Evolutionary conservation across 129 eudicot genomes (phyloP), one percentile per base, ranked within the genome.

Genomic region (Centella asiatica): DNA sequence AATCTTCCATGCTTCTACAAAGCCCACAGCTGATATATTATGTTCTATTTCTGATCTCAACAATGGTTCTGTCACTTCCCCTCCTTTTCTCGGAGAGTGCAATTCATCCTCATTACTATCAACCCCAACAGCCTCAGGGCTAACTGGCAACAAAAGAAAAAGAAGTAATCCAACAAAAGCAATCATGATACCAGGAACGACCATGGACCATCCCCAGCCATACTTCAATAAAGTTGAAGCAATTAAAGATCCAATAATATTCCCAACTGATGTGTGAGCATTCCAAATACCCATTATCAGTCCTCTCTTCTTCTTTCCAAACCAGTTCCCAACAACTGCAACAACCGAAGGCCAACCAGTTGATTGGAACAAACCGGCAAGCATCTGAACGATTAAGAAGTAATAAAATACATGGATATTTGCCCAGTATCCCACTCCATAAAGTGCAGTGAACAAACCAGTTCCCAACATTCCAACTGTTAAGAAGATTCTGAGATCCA

Each of bases 321-420:
- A 93, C 99, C 99, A 93, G 55, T 93, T 85, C 12, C 99, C 99
- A 0, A 93, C 83, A 2, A 93, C 96, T 4, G 99, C 96, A 31
- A 93, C 96, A 36, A 93, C 99, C 0, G 96, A 93, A 33, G 99
- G 99, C 99, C 99, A 93, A 2, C 99, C 99, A 22, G 96, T 87
- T 19, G 99, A 93, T 51, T 93, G 99, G 68, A 82, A 85, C 69
- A 93, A 72, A 31, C 99, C 99, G 20, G 99, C 95, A 27, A 87
- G 71, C 99, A 93, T 85, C 60, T 93, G 96, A 14, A 87, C 81
- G 20, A 82, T 63, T 61, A 93, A 68, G 56, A 81, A 93, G 81
- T 85, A 93, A 50, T 77, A 93, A 17, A 84, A 93, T 31, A 63
- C 29, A 66, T 93, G 99, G 28, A 93, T 68, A 48, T 85, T 82